Evolutionary conservation across 2,329 filamentous ascomycete species (phyloP), one percentile per base, ranked within the genome.

Genomic region (Sclerotinia glacialis): DNA sequence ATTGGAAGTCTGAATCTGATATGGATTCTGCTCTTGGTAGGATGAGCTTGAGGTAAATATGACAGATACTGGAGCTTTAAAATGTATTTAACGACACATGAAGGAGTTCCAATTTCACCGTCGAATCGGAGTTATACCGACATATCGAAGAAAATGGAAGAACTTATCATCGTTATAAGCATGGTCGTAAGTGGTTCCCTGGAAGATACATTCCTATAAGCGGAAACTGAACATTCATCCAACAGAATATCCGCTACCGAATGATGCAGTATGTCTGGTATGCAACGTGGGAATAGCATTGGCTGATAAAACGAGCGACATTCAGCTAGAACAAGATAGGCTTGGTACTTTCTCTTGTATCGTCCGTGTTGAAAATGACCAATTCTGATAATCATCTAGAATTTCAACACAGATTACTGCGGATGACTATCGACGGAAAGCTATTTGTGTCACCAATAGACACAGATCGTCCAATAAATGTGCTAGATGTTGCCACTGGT

Each of bases 71-170:
- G 2, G 6, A 16, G 21, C 6, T 42, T 23, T 18, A 18, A 54
- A 42, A 21, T 54, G 6, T n/a, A 53, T 54, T 31, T 63, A 21
- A 63, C 47, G 55, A n/a, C 21, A 18, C n/a, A 31, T 31, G 5
- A 40, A 63, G 60, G 23, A 54, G 60, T 26, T 63, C 60, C 14
- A 50, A 53, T 18, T 50, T 42, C 14, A 53, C 60, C 28, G 47
- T 63, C 40, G 47, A 63, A 40, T 63, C 60, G 40, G 60, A 63
- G 6, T 54, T 54, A 14, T 63, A 63, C 31, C 34, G 40, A 31
- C 60, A 63, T 42, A 44, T 64, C 7, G 64, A 66, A 34, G 64
- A 66, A 21, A 66, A 66, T 52, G 64, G 64, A 31, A 37, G 64
- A 37, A 66, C 64, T 11, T 66, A 66, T 52, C 64, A 66, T 53